Evolutionary conservation across 805 yeast genomes (phyloP), one percentile per base, ranked within the genome.

Genomic region (Candida silvicultrix): DNA sequence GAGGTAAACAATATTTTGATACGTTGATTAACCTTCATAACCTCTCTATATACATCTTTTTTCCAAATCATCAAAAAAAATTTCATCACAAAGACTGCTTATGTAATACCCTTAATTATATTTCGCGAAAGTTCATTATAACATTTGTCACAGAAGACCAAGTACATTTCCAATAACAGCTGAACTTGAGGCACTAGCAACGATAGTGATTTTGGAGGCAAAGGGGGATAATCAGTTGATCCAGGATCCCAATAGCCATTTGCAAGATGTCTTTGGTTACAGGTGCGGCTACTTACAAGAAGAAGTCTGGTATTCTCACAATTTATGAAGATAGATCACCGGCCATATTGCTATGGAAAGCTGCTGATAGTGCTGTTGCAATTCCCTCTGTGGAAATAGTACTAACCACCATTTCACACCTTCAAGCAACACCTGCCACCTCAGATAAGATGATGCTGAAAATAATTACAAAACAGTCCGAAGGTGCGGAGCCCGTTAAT

Each of bases 391-490:
- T 78, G 11, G 73, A 70, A 51, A 53, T 74, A 19, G 60, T 60
- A 2, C 60, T 79, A 37, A 71, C 70, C 38, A 62, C 70, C 1
- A 70, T 78, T 19, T 67, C 67, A 4, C 68, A 74, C 49, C 62
- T 87, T 18, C 85, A 84, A 58, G 90, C 88, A 1, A 78, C 94
- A 0, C 82, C 87, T 6, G 81, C 82, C 14, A 64, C 77, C 0
- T 72, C 81, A 22, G 84, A 81, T 14, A 82, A 81, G 53, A 78
- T 85, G 83, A 75, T 78, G 67, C 63, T 88, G 42, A 78, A 78
- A 55, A 66, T 87, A 16, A 64, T 79, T 9, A 74, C 78, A 8
- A 71, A 70, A 36, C 63, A 61, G 2, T 59, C 62, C 1, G 75
- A 58, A 5, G 64, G 60, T 2, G 64, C 55, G 0, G 69, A 57